Conservation (phyloP, 1,139 yeast genomes). For the Protomyces inouyei region DNA sequence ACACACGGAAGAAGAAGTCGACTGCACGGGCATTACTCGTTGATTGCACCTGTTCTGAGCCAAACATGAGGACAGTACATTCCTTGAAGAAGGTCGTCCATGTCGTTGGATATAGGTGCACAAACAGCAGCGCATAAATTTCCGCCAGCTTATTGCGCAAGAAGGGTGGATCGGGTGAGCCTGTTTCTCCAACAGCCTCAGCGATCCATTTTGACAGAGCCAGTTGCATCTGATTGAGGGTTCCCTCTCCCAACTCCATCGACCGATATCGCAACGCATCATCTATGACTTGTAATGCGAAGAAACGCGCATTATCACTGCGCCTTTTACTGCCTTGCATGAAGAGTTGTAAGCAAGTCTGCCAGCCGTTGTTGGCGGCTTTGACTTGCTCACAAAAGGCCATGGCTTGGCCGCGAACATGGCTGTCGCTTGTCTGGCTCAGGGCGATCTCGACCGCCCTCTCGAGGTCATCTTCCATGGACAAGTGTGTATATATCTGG, state of each 20-base stretch:
- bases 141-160: slow-evolving; percentile 77
- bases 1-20: slow-evolving; percentile 71
- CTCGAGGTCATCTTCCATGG: slow-evolving; percentile 79
- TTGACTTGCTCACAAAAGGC: slow-evolving; percentile 73
- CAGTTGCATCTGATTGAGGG: slow-evolving; percentile 47
- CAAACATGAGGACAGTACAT: slow-evolving; percentile 45
- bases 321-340: slow-evolving; percentile 41
- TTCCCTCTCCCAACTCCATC: slow-evolving; percentile 41
- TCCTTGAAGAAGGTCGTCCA: slow-evolving; percentile 70
- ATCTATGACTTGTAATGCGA: slow-evolving; percentile 74
- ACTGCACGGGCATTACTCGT: slow-evolving; percentile 49
- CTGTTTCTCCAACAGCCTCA: slow-evolving; percentile 23
- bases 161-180: slow-evolving; percentile 33
- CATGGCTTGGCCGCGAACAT: slow-evolving; percentile 54
- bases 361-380: slow-evolving; percentile 72
- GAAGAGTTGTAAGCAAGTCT: slow-evolving; percentile 64
- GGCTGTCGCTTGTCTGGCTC: slow-evolving; percentile 65
- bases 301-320: slow-evolving; percentile 51
- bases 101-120: slow-evolving; percentile 55
- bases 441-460: slow-evolving; percentile 92
- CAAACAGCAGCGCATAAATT: slow-evolving; percentile 64
- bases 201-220: slow-evolving; percentile 46
- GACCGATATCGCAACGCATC: slow-evolving; percentile 47
- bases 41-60: slow-evolving; percentile 33
- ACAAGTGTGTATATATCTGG: neutral